Conservation (phyloP, 352 stramenopile species). For the Phytophthora vignae region DNA sequence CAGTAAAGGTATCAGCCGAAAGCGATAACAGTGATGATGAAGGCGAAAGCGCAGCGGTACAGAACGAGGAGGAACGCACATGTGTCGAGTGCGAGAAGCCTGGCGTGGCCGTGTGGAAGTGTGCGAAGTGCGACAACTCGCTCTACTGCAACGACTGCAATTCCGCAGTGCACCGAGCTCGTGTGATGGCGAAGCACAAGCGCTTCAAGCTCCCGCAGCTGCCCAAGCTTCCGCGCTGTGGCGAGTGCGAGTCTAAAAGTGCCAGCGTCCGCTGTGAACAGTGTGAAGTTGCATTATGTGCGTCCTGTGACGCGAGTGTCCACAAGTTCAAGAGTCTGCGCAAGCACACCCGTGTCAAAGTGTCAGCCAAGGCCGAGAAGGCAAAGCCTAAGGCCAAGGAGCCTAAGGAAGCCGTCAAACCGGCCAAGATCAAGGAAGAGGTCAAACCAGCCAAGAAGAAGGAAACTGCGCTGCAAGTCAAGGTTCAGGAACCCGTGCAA, state of each 20-base stretch:
- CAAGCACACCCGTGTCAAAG: slow-evolving; percentile 48
- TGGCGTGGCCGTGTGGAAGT: slow-evolving; percentile 54
- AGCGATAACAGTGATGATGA: slow-evolving; percentile 8
- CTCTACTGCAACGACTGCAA: slow-evolving; percentile 77
- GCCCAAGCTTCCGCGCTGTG: slow-evolving; percentile 44
- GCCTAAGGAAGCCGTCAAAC: neutral
- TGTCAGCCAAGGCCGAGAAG: slow-evolving; percentile 16
- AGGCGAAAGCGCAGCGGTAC: slow-evolving; percentile 14
- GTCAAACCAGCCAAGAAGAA: slow-evolving; percentile 2
- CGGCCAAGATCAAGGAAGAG: too few relatives aligned
- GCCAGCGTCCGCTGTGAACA: slow-evolving; percentile 60
- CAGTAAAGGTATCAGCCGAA: neutral
- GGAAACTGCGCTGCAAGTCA: slow-evolving; percentile 28
- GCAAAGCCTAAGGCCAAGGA: slow-evolving; percentile 21
- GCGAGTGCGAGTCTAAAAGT: slow-evolving; percentile 56
- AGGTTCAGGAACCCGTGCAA: slow-evolving; percentile 11
- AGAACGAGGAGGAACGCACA: slow-evolving; percentile 38
- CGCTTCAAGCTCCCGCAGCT: slow-evolving; percentile 47
- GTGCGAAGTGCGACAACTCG: slow-evolving; percentile 62
- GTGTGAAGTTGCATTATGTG: slow-evolving; percentile 68
- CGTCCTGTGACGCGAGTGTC: slow-evolving; percentile 61
- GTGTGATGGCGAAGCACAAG: slow-evolving; percentile 72
- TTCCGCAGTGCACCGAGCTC: slow-evolving; percentile 57
- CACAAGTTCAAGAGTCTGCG: slow-evolving; percentile 81
- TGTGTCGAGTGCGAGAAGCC: slow-evolving; percentile 75